Base-by-base conservation (phyloP, 768 basidiomycete species). In the Crassisporium funariophilum region DNA sequence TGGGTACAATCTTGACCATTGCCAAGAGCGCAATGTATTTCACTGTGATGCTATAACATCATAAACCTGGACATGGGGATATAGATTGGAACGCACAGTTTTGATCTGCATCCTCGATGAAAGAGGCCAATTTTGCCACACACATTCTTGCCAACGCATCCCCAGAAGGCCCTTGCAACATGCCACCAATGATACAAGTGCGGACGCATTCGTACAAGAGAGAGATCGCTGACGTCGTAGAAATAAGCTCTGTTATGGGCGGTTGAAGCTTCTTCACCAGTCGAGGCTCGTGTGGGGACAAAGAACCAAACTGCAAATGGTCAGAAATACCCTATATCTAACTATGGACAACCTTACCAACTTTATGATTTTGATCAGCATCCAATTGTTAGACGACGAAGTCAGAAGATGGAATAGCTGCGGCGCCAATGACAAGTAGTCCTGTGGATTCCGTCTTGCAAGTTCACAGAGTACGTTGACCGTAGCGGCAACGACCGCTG, bases 311-410 rank as follows among this genome's bases (percentile, higher is more conserved):
- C 95, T 98, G 59, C 5, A 47, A 46, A 46, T 16, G 23, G 34
- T 52, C 21, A 50, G 40, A 35, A 37, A 35, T 5, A 23, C 8
- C 11, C 41, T 33, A 13, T 29, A 1, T 12, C 16, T 37, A 24
- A 50, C 29, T 21, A 29, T 25, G 41, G 7, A 21, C 12, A 20
- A n/a, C 29, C 47, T 58, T 66, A 94, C 95, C 65, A 98, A 67
- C 70, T 99, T 99, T 63, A 98, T 85, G 44, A 98, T 87, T 70
- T 99, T 99, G 67, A 99, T 99, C 49, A 99, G 78, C 91, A 98
- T 95, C 97, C 97, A 99, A 58, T 99, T 99, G 66, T 99, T 98
- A 8, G 90, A 88, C 9, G 93, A 93, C 2, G 86, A 92, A 0
- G 92, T 97, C 49, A 99, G 72, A 9, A 98, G 77, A 58, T 90